Conservation (phyloP, 108 stramenopile genomes). For the Cyclotella baltica region DNA sequence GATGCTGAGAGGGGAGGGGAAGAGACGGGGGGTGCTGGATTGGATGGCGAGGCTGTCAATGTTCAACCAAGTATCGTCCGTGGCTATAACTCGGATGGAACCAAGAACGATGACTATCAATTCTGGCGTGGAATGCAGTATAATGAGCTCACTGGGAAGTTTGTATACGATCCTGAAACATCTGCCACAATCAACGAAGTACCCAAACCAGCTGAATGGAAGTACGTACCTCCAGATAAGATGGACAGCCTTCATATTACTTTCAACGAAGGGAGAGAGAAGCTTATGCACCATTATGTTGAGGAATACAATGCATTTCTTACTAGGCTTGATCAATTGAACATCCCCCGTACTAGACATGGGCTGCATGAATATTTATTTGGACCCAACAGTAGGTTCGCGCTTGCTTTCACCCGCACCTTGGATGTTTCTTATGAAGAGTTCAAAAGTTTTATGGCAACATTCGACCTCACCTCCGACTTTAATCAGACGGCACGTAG, state of each 20-base stretch:
- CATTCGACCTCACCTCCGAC: constrained; percentile 25
- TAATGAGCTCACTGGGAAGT: background rate
- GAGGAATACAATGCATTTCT: constrained; percentile 3
- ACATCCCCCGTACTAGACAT: background rate
- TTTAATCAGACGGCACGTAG: constrained; percentile 1
- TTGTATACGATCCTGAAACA: background rate
- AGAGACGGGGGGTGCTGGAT: no score
- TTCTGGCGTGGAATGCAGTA: background rate
- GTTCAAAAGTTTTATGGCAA: constrained; percentile 14
- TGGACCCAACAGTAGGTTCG: constrained; percentile 24
- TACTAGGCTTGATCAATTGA: background rate
- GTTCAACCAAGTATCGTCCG: no score
- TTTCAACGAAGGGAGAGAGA: constrained; percentile 10
- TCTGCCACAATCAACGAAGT: background rate
- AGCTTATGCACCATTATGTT: background rate
- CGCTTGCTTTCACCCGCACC: background rate
- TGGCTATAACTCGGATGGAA: no score
- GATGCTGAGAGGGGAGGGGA: no score
- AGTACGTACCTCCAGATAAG: background rate
- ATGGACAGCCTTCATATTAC: constrained; percentile 1
- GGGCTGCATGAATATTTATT: constrained; percentile 16
- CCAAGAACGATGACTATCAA: background rate
- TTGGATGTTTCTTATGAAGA: constrained; percentile 7
- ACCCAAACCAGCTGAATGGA: constrained; percentile 14
- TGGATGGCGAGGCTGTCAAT: no score